phyloP scores from a whole-genome alignment of 2,329 filamentous ascomycete genomes.

The Seiridium unicorne region DNA sequence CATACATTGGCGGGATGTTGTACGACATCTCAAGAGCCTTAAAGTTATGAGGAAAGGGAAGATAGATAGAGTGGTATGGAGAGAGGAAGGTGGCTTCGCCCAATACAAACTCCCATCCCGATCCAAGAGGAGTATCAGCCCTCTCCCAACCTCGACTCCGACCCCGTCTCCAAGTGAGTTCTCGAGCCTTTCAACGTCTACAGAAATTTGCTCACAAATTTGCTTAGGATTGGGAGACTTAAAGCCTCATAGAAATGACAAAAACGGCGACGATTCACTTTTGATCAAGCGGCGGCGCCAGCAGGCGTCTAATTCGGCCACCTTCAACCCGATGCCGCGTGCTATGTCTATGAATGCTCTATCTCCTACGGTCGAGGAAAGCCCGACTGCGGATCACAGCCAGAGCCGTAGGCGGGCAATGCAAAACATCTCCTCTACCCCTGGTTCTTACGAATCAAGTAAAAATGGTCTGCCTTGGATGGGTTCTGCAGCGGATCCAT shows the following conservation, averaged over 20 bases:
- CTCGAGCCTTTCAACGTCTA: background rate
- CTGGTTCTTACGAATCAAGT: background rate
- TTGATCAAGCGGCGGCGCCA: constrained; percentile 14
- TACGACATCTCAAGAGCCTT: constrained; percentile 56
- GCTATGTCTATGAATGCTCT: constrained; percentile 17
- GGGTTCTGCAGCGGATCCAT: background rate
- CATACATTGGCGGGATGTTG: constrained; percentile 62
- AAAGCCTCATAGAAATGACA: background rate
- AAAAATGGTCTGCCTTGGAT: background rate
- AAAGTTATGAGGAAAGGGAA: constrained; percentile 22
- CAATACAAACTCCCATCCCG: too few relatives aligned
- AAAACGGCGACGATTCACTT: constrained; percentile 10
- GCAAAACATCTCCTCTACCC: background rate
- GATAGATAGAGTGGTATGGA: too few relatives aligned
- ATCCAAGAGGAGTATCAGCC: constrained; percentile 13
- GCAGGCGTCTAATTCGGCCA: constrained; percentile 14
- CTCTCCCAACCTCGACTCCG: constrained; percentile 36
- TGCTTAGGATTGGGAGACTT: constrained; percentile 13
- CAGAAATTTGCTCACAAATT: background rate
- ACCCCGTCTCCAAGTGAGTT: constrained; percentile 25
- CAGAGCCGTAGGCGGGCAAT: background rate
- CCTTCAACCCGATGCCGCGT: constrained; percentile 9
- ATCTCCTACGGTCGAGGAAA: constrained; percentile 30
- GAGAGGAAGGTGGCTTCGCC: too few relatives aligned
- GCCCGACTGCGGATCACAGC: constrained; percentile 9